phyloP scores from a whole-genome alignment of 352 stramenopile species.

The Pseudoperonospora humuli region DNA sequence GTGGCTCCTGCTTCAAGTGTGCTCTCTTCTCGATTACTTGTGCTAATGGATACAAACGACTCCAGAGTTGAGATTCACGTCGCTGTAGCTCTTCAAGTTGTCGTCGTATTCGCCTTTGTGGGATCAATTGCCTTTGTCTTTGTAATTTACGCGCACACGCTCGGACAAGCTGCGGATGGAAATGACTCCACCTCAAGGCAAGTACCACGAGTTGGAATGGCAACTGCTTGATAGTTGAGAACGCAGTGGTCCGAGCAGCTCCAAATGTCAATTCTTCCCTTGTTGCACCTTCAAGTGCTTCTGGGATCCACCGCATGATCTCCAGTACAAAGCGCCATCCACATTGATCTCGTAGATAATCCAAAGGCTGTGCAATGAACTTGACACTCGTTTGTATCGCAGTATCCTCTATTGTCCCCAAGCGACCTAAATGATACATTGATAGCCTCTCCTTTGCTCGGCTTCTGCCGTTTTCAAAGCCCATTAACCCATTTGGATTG shows the following conservation, averaged over 20 bases:
- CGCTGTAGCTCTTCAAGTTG: conserved; percentile 30
- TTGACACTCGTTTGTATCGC: background rate
- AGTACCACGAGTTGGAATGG: conserved; percentile 68
- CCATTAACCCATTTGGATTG: conserved; percentile 11
- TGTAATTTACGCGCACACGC: conserved; percentile 34
- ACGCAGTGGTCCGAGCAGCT: conserved; percentile 16
- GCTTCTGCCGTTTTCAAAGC: conserved; percentile 1
- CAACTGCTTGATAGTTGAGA: conserved; percentile 32
- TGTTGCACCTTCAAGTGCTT: background rate
- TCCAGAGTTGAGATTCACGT: conserved; percentile 28
- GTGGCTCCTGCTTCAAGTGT: background rate
- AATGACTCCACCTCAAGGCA: conserved; percentile 64
- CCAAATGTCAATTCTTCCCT: conserved; percentile 1
- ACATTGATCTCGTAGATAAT: conserved; percentile 35
- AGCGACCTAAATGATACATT: conserved; percentile 4
- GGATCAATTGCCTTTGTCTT: conserved; percentile 42
- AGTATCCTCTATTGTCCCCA: background rate
- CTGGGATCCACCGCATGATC: conserved; percentile 24
- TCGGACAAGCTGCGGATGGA: conserved; percentile 38
- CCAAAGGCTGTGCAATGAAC: conserved; percentile 26
- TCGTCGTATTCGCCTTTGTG: conserved; percentile 28
- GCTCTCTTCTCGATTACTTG: background rate
- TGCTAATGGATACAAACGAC: conserved; percentile 8
- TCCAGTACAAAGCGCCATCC: conserved; percentile 54
- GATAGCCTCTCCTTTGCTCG: background rate